Base-by-base conservation (phyloP, 225 moss, liverwort and hornwort genomes). In the Lunularia cruciata region DNA sequence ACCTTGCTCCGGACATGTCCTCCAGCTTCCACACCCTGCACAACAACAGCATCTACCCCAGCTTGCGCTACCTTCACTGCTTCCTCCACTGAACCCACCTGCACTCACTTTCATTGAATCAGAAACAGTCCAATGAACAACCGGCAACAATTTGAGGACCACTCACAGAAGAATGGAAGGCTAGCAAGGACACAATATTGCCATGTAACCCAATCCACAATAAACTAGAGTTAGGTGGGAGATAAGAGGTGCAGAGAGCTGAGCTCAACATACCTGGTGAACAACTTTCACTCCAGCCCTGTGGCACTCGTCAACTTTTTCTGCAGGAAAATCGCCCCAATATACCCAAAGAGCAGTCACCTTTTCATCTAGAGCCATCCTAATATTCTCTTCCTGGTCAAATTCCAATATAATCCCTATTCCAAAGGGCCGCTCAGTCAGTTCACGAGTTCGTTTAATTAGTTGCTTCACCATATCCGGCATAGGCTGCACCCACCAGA, bases 21-120 rank as follows among this genome's bases (percentile, higher is more conserved):
- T 11, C 98, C 91, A 4, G 91, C 98, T 83, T 98, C 98, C 34
- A 85, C 73, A 28, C 93, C 91, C 63, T 93, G 91, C 48, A 84
- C 93, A 67, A 98, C 81, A 42, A 98, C 82, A 11, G 86, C 91
- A 77, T 98, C 98, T 32, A 91, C 89, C 2, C 98, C 93, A 31
- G 93, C 86, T 42, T 72, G 36, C 32, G 91, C 93, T 42, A 91
- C 84, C 75, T 83, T 81, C 15, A 74, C 52, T 48, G 98, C 91
- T 60, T 87, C 91, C 53, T 77, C 89, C 23, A 91, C 88, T 15
- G 84, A 86, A 20, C 89, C 98, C 60, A 93, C 81, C 85, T 92
- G 78, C 68, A 61, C 70, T 51, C 3, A 52, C 25, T 5, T 63
- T 26, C 63, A 64, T 16, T 45, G 45, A 0, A 46, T 30, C 43